Evolutionary conservation across 345 rosid species (phyloP).

Genomic region (Boechera divaricarpa): DNA sequence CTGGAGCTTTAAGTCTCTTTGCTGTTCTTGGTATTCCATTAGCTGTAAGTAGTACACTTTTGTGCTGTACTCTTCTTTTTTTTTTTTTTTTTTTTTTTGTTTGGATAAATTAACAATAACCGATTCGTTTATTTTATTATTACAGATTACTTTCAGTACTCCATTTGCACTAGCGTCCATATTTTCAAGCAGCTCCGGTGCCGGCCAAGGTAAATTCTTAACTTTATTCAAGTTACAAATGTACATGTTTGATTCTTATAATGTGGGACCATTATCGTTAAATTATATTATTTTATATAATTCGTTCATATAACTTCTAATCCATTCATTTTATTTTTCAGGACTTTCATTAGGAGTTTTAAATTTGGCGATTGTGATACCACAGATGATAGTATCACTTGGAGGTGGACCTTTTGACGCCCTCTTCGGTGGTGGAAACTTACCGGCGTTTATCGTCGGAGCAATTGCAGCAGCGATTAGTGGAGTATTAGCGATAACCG

Average conservation of each 20-base stretch:
- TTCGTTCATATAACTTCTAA: too few species aligned
- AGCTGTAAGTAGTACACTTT: slow-evolving; percentile 60
- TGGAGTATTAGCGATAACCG: slow-evolving; percentile 42
- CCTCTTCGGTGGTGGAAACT: slow-evolving; percentile 36
- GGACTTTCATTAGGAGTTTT: slow-evolving; percentile 93
- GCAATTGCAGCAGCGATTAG: slow-evolving; percentile 39
- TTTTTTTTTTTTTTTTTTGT: background rate
- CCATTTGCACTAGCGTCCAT: slow-evolving; percentile 95
- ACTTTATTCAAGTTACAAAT: background rate
- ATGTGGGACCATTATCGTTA: background rate
- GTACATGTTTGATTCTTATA: background rate
- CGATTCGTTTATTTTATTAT: background rate
- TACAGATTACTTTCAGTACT: slow-evolving; percentile 72
- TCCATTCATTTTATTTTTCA: slow-evolving; percentile 19
- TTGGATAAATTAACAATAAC: background rate
- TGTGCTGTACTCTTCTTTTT: background rate
- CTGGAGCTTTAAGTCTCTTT: slow-evolving; percentile 61
- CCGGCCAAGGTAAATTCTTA: slow-evolving; percentile 72
- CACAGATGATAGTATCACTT: slow-evolving; percentile 56
- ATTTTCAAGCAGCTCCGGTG: slow-evolving; percentile 55
- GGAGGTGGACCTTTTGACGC: slow-evolving; percentile 39
- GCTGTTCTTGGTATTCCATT: slow-evolving; percentile 81
- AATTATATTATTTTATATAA: background rate
- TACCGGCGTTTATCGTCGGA: slow-evolving; percentile 36
- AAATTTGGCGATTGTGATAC: slow-evolving; percentile 81